Percentiles rank a stretch among this genome's conserved stretches.
Conservation (phyloP, 768 basidiomycete species). For the Calocybe gangraenosa region DNA sequence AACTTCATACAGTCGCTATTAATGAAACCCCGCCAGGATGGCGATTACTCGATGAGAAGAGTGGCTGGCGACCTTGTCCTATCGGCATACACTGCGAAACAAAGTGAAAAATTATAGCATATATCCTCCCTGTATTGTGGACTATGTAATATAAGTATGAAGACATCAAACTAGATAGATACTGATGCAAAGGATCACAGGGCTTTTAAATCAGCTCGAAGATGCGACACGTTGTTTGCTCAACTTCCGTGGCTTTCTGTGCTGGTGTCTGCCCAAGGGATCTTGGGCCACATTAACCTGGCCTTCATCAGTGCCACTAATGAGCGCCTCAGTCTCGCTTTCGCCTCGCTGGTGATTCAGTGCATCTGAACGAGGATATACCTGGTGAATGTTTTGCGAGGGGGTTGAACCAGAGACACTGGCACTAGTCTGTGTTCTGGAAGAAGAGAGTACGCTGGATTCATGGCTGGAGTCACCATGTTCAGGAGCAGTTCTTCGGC, state of each 20-base stretch:
- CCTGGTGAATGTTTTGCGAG: constrained; percentile 58
- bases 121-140: neutral
- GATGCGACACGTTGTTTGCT: constrained; percentile 10
- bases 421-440: neutral
- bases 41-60: constrained; percentile 38
- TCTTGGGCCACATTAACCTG: constrained; percentile 14
- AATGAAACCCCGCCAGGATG: constrained; percentile 42
- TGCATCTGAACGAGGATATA: neutral
- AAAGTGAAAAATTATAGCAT: neutral
- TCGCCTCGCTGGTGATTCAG: constrained; percentile 16
- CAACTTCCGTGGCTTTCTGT: constrained; percentile 17
- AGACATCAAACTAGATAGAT: neutral
- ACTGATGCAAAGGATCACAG: neutral
- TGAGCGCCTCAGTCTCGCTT: constrained; percentile 7
- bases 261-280: constrained; percentile 17
- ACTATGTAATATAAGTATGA: neutral
- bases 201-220: too few species aligned
- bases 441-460: neutral
- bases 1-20: neutral
- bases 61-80: constrained; percentile 61
- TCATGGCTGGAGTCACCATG: neutral
- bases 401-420: constrained; percentile 16
- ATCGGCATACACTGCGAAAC: constrained; percentile 49
- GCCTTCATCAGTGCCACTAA: constrained; percentile 16
- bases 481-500: constrained; percentile 10